A percentile compares a stretch with the other conserved stretches of the same genome.
Evolutionary conservation across 805 yeast species (phyloP).

Genomic region (Groenewaldozyma tartarivorans): DNA sequence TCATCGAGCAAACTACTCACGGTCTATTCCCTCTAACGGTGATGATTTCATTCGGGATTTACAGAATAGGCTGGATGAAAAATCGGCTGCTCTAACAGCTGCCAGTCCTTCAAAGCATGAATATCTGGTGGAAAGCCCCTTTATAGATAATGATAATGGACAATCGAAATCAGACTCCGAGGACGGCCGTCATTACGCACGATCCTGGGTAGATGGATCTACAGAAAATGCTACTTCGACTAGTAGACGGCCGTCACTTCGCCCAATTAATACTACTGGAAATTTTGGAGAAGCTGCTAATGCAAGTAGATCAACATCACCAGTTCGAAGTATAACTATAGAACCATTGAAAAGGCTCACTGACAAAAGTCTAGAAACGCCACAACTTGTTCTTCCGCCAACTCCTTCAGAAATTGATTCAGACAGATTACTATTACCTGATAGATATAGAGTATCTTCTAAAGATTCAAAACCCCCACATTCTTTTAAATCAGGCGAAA

Average conservation of each 20-base stretch:
- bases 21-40: slow-evolving; percentile 7
- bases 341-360: too few relatives aligned
- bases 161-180: slow-evolving; percentile 11
- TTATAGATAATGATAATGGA: slow-evolving; percentile 10
- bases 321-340: background rate
- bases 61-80: slow-evolving; percentile 1
- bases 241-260: background rate
- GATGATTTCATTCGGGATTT: slow-evolving; percentile 16
- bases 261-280: background rate
- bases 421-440: too few relatives aligned
- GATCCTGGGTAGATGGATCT: too few relatives aligned
- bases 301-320: background rate
- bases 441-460: too few relatives aligned
- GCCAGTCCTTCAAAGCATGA: background rate
- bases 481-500: too few relatives aligned
- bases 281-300: too few relatives aligned
- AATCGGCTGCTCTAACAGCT: background rate
- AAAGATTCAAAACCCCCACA: too few relatives aligned
- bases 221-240: background rate
- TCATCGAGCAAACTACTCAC: background rate
- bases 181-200: too few relatives aligned
- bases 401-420: background rate
- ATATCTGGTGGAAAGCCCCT: background rate
- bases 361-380: background rate
- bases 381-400: background rate